phyloP scores from a whole-genome alignment of 768 basidiomycete genomes.

The Suillus subluteus region DNA sequence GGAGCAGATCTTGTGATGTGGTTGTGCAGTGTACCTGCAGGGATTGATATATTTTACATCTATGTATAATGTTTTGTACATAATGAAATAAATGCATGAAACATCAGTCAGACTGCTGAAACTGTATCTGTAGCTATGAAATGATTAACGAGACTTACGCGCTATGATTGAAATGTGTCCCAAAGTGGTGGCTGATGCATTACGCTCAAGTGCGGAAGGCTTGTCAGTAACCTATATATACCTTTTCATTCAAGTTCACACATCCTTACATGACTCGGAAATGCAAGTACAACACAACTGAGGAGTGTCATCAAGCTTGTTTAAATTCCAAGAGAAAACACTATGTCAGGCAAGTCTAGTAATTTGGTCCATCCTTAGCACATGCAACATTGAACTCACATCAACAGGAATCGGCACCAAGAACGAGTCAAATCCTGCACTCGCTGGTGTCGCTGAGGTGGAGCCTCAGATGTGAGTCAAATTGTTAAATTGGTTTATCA shows the following conservation, averaged over 20 bases:
- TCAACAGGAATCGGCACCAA: background rate
- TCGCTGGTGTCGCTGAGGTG: background rate
- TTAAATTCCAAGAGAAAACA: background rate
- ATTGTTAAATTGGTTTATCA: background rate
- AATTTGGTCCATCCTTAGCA: background rate
- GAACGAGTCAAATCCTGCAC: background rate
- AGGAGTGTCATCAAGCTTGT: background rate
- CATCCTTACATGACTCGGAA: background rate
- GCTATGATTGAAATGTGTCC: background rate
- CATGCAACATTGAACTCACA: background rate
- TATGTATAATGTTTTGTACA: no score
- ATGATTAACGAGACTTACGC: no score
- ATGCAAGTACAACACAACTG: conserved; percentile 1
- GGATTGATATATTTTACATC: background rate
- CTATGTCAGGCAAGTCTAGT: background rate
- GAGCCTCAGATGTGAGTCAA: background rate
- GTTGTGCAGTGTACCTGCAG: background rate
- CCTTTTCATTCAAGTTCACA: background rate
- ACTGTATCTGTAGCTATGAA: background rate
- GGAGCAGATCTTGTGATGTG: background rate
- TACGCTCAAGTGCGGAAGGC: background rate
- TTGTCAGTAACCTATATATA: background rate
- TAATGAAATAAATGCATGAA: no score
- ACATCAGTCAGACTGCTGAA: background rate
- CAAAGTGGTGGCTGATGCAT: background rate